Evolutionary conservation across 805 yeast genomes (phyloP).

Genomic region (Nakazawaea wyomingensis): DNA sequence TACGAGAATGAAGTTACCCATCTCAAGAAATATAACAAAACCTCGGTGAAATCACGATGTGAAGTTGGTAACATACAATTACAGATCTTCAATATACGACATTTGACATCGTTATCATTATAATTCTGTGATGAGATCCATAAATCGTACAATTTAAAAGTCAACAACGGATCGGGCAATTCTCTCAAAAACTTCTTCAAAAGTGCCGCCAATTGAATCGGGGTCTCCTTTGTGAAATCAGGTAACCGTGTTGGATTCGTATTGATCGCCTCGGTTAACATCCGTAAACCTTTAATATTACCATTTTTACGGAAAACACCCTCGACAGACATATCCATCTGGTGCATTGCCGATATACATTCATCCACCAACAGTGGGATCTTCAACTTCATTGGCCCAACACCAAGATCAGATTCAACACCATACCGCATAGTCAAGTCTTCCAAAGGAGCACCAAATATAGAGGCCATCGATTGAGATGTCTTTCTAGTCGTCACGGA

Average conservation of each 20-base stretch:
- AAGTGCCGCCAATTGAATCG: slow-evolving; percentile 89
- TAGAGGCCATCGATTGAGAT: slow-evolving; percentile 26
- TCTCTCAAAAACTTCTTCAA: slow-evolving; percentile 89
- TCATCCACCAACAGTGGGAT: slow-evolving; percentile 90
- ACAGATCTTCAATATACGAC: slow-evolving; percentile 52
- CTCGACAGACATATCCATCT: slow-evolving; percentile 91
- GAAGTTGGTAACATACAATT: slow-evolving; percentile 77
- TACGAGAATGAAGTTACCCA: slow-evolving; percentile 97
- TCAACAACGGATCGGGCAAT: slow-evolving; percentile 85
- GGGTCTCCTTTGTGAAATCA: slow-evolving; percentile 64
- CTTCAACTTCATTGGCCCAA: slow-evolving; percentile 71
- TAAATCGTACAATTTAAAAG: slow-evolving; percentile 65
- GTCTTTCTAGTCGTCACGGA: neutral
- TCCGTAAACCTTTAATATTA: slow-evolving; percentile 76
- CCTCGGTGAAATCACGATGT: slow-evolving; percentile 83
- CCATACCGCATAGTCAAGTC: slow-evolving; percentile 66
- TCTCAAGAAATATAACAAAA: slow-evolving; percentile 74
- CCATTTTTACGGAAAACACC: slow-evolving; percentile 97
- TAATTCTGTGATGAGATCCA: slow-evolving; percentile 70
- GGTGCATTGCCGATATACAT: slow-evolving; percentile 72
- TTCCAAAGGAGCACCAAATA: slow-evolving; percentile 76
- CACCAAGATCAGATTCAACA: slow-evolving; percentile 77
- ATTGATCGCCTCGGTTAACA: slow-evolving; percentile 70
- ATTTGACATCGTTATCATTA: slow-evolving; percentile 38
- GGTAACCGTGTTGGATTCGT: slow-evolving; percentile 67